phyloP scores from a whole-genome alignment of 441 rosid species.

The Gossypium schwendimanii region DNA sequence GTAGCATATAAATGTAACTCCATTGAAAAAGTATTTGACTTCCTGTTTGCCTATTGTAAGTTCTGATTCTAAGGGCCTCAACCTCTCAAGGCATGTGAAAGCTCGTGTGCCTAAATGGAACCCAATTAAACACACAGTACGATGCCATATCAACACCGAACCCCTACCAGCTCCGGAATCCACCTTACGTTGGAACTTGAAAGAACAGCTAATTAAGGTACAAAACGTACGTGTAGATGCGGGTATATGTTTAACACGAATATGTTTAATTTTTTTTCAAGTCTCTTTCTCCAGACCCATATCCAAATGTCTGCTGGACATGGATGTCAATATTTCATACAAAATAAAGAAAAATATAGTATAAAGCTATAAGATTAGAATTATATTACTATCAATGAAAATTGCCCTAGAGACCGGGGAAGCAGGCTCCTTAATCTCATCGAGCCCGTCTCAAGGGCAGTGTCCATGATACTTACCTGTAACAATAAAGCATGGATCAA shows the following conservation, averaged over 20 bases:
- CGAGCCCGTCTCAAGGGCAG: background rate
- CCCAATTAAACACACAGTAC: background rate
- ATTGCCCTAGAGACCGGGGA: background rate
- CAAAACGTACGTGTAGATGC: no score
- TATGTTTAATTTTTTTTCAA: no score
- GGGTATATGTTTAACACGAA: no score
- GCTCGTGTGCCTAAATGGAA: background rate
- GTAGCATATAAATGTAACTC: conserved; percentile 15
- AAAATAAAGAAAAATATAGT: no score
- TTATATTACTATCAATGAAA: background rate
- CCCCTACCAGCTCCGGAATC: background rate
- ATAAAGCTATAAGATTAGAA: no score
- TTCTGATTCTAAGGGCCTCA: background rate
- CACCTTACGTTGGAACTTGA: background rate
- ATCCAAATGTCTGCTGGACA: no score
- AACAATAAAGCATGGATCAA: background rate
- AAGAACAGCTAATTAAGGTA: background rate
- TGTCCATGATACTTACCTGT: background rate
- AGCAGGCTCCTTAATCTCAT: background rate
- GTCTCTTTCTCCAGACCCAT: no score
- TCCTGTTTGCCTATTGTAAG: background rate
- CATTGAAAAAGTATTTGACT: background rate
- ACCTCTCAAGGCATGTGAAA: background rate
- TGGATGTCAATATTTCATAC: no score
- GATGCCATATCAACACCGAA: background rate